A percentile compares a stretch with the other conserved stretches of the same genome.
Evolutionary conservation across 495 filamentous ascomycete genomes (phyloP).

Genomic region (Aspergillus indologenus): DNA sequence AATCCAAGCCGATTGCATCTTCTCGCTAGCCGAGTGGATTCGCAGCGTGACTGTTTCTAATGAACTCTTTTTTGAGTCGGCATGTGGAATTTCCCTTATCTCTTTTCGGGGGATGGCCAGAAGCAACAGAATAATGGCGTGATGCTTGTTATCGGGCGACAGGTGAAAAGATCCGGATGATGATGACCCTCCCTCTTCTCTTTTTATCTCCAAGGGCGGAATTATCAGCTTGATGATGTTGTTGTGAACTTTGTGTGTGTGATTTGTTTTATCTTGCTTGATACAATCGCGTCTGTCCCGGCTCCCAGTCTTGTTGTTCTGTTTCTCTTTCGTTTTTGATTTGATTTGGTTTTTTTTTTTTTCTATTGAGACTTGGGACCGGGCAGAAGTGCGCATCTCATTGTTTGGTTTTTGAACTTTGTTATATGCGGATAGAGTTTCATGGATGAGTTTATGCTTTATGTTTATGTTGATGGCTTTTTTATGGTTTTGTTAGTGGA

Average conservation of each 20-base stretch:
- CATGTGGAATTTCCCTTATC: background rate
- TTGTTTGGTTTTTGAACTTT: conserved; percentile 25
- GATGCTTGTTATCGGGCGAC: background rate
- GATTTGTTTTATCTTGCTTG: conserved; percentile 41
- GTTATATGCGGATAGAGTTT: conserved; percentile 10
- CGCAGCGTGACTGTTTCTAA: background rate
- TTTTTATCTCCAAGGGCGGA: background rate
- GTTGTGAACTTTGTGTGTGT: conserved; percentile 39
- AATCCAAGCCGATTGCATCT: background rate
- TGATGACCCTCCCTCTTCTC: background rate
- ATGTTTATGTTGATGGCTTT: conserved; percentile 3
- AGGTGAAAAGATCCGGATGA: background rate
- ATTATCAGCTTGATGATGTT: conserved; percentile 14
- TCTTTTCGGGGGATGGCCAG: background rate
- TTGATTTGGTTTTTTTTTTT: conserved; percentile 24
- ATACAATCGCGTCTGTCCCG: conserved; percentile 53
- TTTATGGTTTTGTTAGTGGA: background rate
- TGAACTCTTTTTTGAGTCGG: background rate
- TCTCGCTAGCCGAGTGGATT: background rate
- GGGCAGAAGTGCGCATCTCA: conserved; percentile 53
- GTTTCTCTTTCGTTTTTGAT: conserved; percentile 19
- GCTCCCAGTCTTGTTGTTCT: conserved; percentile 27
- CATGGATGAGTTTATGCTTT: conserved; percentile 8
- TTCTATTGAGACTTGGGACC: conserved; percentile 32
- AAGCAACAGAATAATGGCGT: background rate